Base-by-base conservation (phyloP, 306 rosid species). In the Trichosanthes cucumerina region DNA sequence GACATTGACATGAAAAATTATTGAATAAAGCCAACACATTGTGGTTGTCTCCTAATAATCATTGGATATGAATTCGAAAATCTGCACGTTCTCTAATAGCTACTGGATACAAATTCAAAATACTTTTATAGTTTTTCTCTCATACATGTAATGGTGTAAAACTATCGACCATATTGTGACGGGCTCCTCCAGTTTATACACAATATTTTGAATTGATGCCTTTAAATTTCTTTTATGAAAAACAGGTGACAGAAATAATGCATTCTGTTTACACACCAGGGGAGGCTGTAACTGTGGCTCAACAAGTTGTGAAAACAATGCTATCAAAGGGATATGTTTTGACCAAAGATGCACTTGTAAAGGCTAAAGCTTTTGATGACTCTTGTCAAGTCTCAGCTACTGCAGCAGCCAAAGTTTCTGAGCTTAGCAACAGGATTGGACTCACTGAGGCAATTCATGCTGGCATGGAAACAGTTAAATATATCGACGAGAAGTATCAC, bases 351-450 rank as follows among this genome's bases (percentile, higher is more conserved):
- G 96, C 99, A 54, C 82, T 92, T 64, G 39, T 86, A 54, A 91
- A 86, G 93, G 99, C 97, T 60, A 95, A 88, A 87, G 86, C 87
- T 28, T 87, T 92, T 65, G 99, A 95, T 18, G 97, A 95, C 80
- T 92, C 96, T 18, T 81, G 78, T 57, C 84, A 39, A 47, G 90
- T 91, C 79, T 88, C 99, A 63, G 91, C 97, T 9, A 73, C 86
- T 7, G 97, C 99, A 24, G 89, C 92, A 79, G 84, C 93, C 80
- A 95, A 88, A 82, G 85, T 95, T 75, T 85, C 66, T 0, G 92
- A 92, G 82, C 85, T 95, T 54, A 86, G 97, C 88, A 69, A 86
- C 31, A 86, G 87, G 59, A 85, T 92, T 34, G 97, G 98, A 23
- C 82, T 94, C 82, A 92, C 98, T 0, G 92, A 92, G 43, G 82